Evolutionary conservation across 192 early-diverging fungal genomes (phyloP).

Genomic region (Rhizophagus prolifer): DNA sequence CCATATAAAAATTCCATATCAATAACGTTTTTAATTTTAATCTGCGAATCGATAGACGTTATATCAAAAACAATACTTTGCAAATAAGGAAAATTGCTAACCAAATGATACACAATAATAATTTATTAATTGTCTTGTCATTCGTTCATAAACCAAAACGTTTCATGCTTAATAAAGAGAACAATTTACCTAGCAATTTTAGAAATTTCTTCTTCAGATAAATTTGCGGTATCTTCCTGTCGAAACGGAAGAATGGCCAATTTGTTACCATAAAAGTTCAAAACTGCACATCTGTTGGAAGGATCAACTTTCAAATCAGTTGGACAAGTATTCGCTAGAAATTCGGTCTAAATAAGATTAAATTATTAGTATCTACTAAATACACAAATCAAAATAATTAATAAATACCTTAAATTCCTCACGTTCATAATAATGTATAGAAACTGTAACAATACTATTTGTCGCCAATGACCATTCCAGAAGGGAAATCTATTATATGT

Average conservation of each 20-base stretch:
- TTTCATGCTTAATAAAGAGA: background rate
- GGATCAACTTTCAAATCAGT: conserved; percentile 79
- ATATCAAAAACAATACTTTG: conserved; percentile 76
- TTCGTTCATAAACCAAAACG: background rate
- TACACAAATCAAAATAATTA: background rate
- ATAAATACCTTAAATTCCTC: conserved; percentile 75
- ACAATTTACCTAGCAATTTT: conserved; percentile 40
- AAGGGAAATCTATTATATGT: conserved; percentile 77
- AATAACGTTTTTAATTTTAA: conserved; percentile 79
- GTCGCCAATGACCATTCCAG: conserved; percentile 78
- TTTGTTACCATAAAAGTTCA: conserved; percentile 86
- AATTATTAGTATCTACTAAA: background rate
- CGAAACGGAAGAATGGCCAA: conserved; percentile 88
- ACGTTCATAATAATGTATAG: conserved; percentile 95
- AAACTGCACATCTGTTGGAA: conserved; percentile 80
- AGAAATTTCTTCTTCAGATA: conserved; percentile 57
- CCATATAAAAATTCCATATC: conserved; percentile 91
- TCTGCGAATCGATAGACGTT: conserved; percentile 51
- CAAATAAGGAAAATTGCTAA: conserved; percentile 59
- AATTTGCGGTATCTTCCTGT: conserved; percentile 57
- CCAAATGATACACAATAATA: background rate
- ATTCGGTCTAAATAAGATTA: conserved; percentile 54
- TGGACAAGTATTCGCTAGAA: conserved; percentile 58
- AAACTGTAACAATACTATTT: conserved; percentile 83
- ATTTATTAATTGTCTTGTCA: background rate